Evolutionary conservation across 441 rosid species (phyloP).

Genomic region (Populus trichocarpa): DNA sequence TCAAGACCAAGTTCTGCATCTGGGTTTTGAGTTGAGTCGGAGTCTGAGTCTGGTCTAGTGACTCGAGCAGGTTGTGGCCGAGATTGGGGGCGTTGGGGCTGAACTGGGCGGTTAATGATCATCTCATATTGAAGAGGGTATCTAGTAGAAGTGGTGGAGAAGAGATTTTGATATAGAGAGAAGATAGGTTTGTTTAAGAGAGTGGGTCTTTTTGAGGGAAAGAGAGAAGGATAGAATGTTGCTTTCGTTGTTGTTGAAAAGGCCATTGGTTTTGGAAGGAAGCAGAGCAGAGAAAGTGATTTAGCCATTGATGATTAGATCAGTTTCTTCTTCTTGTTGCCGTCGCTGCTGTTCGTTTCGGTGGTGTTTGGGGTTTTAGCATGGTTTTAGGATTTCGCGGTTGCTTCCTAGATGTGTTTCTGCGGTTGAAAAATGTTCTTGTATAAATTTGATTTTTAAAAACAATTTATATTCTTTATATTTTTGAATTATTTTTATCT

Average conservation of each 20-base stretch:
- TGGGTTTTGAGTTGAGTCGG: slow-evolving; percentile 28
- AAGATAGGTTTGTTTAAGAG: slow-evolving; percentile 19
- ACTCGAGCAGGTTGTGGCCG: slow-evolving; percentile 41
- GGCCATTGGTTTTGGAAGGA: slow-evolving; percentile 30
- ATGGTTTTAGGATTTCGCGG: too few relatives aligned
- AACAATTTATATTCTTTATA: too few relatives aligned
- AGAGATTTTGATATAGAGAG: slow-evolving; percentile 20
- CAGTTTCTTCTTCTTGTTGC: background rate
- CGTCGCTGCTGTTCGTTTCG: background rate
- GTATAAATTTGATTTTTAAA: too few relatives aligned
- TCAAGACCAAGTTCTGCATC: slow-evolving; percentile 51
- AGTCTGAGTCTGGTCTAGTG: slow-evolving; percentile 25
- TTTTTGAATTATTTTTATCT: too few relatives aligned
- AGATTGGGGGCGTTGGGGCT: slow-evolving; percentile 33
- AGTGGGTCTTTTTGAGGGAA: slow-evolving; percentile 25
- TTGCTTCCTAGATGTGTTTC: too few relatives aligned
- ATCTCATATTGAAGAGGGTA: slow-evolving; percentile 84
- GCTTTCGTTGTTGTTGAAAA: slow-evolving; percentile 10
- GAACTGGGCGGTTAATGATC: slow-evolving; percentile 69
- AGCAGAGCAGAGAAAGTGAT: slow-evolving; percentile 26
- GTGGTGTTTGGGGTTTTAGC: slow-evolving; percentile 5
- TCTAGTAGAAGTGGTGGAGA: slow-evolving; percentile 62
- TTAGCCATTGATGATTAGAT: slow-evolving; percentile 28
- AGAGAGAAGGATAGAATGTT: slow-evolving; percentile 8
- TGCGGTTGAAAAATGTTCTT: too few relatives aligned